Conservation (phyloP, 2,329 filamentous ascomycete genomes). For the Fusarium nematophilum region DNA sequence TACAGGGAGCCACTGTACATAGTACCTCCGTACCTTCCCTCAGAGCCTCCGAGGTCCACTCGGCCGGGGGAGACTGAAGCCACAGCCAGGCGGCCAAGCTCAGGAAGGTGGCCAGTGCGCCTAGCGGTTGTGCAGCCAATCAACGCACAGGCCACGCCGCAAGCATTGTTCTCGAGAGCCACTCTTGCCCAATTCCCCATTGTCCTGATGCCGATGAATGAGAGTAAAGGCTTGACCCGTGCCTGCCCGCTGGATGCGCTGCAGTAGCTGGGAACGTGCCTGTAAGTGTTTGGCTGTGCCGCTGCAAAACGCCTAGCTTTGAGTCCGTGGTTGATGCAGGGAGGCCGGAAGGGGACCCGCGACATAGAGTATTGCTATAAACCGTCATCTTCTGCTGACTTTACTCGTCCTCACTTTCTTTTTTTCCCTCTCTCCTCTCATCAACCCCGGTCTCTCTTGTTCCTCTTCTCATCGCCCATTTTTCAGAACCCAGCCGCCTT, state of each 20-base stretch:
- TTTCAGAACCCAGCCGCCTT: too few species aligned
- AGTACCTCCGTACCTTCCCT: conserved; percentile 17
- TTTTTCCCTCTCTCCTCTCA: not conserved
- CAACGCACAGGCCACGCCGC: conserved; percentile 27
- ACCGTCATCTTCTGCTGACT: not conserved
- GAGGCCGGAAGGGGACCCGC: not conserved
- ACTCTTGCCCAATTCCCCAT: conserved; percentile 4
- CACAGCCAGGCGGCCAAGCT: conserved; percentile 17
- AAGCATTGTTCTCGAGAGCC: conserved; percentile 35
- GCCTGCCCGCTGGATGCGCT: conserved; percentile 9
- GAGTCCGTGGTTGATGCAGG: conserved; percentile 3
- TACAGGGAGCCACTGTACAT: too few species aligned
- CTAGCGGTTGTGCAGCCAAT: conserved; percentile 40
- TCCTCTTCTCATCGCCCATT: too few species aligned
- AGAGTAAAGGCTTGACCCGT: conserved; percentile 10
- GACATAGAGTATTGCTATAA: too few species aligned
- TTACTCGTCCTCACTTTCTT: not conserved
- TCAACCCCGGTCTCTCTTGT: too few species aligned
- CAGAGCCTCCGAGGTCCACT: too few species aligned
- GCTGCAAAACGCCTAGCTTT: conserved; percentile 2
- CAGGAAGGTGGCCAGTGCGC: conserved; percentile 23
- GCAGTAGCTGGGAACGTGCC: conserved; percentile 9
- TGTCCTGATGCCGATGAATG: conserved; percentile 25
- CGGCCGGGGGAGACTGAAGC: too few species aligned
- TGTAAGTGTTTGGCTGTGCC: conserved; percentile 1